Base-by-base conservation (phyloP, 1,284 basidiomycete genomes). In the Naganishia liquefaciens region DNA sequence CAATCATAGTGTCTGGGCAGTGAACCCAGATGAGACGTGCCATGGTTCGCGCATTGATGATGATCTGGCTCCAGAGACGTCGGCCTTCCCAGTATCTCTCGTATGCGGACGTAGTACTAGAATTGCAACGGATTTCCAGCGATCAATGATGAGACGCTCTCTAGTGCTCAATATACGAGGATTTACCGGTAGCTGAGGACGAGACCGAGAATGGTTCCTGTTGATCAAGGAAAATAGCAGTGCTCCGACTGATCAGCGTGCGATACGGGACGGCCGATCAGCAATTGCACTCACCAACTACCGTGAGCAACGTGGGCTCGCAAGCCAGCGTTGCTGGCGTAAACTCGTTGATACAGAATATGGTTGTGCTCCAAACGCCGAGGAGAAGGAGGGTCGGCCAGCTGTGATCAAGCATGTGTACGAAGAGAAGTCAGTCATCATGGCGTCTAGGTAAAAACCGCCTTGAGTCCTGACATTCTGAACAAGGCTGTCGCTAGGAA, bases 31-130 rank as follows among this genome's bases (percentile, higher is more conserved):
- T 72, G 0, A 72, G 52, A 7, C 78, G 66, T 4, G 74, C 72
- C 74, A 75, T 76, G 9, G 71, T 72, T 25, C 77, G 67, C 0
- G 72, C 69, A 9, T 83, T 83, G 13, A 86, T 76, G 51, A 88
- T 83, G 61, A 89, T 86, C 68, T 85, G 82, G 5, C 86, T 85
- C 88, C 88, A 90, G 27, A 86, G 77, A 52, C 82, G 77, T 50
- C 88, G 80, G 4, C 88, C 88, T 71, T 90, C 88, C 69, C 86
- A 86, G 76, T 90, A 88, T 25, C 87, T 80, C 71, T 88, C 87
- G 71, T 88, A 89, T 23, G 87, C 87, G 2, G 87, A 87, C 2
- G 87, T 88, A 0, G 88, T 89, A 43, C 88, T 80, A 73, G 17
- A 37, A n/a, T 33, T 10, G 51, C 5, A 11, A 39, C 6, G n/a